Base-by-base conservation (phyloP, 352 stramenopile species). In the Phytophthora pistaciae region DNA sequence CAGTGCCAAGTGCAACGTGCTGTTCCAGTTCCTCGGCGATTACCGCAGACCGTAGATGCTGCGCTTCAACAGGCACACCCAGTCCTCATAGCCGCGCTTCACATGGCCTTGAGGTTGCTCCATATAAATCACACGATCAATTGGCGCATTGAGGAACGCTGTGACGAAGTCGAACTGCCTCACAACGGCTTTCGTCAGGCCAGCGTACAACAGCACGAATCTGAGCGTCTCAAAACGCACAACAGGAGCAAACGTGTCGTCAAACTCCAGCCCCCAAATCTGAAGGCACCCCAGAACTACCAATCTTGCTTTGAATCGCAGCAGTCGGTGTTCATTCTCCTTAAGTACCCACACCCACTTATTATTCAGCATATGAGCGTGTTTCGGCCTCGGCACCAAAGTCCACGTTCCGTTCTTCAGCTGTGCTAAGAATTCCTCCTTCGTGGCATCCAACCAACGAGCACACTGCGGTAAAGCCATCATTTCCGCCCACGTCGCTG, bases 191-290 rank as follows among this genome's bases (percentile, higher is more conserved):
- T 56, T 59, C 3, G 20, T 21, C 36, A 67, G 42, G 0, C 60
- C 38, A 48, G 60, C 36, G 8, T 46, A 64, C n/a, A 64, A 23
- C 9, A 70, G 40, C 31, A 70, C 64, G 29, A 70, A 27, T 46
- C 36, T 6, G 20, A 71, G 20, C 6, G 48, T 60, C n/a, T 71
- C 56, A 50, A 71, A 71, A 27, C 48, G 42, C 11, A 54, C 16
- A 8, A 68, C 53, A 40, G 61, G 53, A 52, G 60, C 25, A 10
- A 68, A 61, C 27, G 61, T 57, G 14, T 70, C 64, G 60, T 70
- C 56, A 70, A 58, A 70, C 20, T 70, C 64, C 49, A 65, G 50
- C 36, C 44, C 44, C 46, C 55, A 65, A 36, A 65, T 70, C 49
- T 70, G 56, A 14, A 56, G 56, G 14, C 64, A 65, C 38, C 64